Percentiles rank a stretch among this genome's conserved stretches.
These are phyloP conservation scores for Isatis lusitanica DNA, from an alignment of 441 rosid genomes.

Conservation along the genomic window DNA sequence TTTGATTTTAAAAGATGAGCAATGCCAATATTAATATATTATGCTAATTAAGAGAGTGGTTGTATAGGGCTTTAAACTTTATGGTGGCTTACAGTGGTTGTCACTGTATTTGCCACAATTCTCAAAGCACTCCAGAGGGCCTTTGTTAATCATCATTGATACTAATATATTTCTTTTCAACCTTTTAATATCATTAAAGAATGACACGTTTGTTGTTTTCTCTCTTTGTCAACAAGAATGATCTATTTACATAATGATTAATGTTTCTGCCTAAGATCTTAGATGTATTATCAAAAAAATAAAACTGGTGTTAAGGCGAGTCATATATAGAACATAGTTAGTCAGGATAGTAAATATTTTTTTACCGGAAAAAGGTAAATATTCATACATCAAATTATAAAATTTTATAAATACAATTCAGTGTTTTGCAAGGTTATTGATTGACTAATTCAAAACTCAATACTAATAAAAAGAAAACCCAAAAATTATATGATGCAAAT, in stretches of 20 bases:
- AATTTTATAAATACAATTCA: not conserved
- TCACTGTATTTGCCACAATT: constrained; percentile 26
- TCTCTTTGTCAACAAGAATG: not conserved
- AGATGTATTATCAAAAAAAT: not conserved
- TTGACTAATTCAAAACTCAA: no score
- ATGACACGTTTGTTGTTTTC: not conserved
- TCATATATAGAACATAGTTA: not conserved
- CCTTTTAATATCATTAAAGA: not conserved
- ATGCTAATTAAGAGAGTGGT: not conserved
- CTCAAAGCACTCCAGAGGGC: constrained; percentile 11
- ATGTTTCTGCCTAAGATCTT: not conserved
- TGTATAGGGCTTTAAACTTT: not conserved
- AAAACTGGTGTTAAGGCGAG: not conserved
- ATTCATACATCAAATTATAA: not conserved
- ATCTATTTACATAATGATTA: not conserved
- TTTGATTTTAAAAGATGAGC: constrained; percentile 25
- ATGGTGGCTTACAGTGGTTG: constrained; percentile 1
- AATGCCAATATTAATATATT: not conserved
- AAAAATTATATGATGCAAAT: no score
- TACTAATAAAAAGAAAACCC: no score
- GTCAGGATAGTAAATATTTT: not conserved
- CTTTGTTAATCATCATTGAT: not conserved
- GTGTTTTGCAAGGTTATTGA: not conserved
- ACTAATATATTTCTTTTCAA: not conserved
- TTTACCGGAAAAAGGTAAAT: not conserved